phyloP scores from a whole-genome alignment of 2,329 filamentous ascomycete genomes.

The Atkinsonella hypoxylon region DNA sequence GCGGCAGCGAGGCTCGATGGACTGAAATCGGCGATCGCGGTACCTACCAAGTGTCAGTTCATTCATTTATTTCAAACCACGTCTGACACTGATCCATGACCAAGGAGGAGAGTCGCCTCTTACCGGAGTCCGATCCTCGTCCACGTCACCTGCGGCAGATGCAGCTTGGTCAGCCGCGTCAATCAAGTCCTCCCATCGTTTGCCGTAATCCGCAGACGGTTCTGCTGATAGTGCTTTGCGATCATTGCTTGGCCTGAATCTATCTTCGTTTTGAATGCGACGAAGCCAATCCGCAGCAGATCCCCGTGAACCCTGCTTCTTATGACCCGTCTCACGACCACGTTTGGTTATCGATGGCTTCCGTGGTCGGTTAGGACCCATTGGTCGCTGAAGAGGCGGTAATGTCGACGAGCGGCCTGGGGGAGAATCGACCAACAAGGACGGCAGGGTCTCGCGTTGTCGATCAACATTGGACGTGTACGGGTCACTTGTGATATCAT shows the following conservation, averaged over 20 bases:
- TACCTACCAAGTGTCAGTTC: slow-evolving; percentile 28
- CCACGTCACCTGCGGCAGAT: slow-evolving; percentile 80
- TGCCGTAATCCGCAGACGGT: slow-evolving; percentile 69
- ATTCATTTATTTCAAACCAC: too few species aligned
- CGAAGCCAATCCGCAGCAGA: slow-evolving; percentile 57
- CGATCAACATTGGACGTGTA: slow-evolving; percentile 42
- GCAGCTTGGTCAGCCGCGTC: slow-evolving; percentile 65
- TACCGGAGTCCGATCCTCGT: slow-evolving; percentile 84
- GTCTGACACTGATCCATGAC: neutral
- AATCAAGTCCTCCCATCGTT: slow-evolving; percentile 92
- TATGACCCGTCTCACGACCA: slow-evolving; percentile 63
- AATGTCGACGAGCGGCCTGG: slow-evolving; percentile 80
- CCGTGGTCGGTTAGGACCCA: slow-evolving; percentile 60
- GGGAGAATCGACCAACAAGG: slow-evolving; percentile 69
- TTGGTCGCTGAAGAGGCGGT: slow-evolving; percentile 65
- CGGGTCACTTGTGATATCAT: slow-evolving; percentile 61
- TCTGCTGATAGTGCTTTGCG: slow-evolving; percentile 81
- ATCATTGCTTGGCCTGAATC: slow-evolving; percentile 55
- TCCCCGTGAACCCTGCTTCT: slow-evolving; percentile 60
- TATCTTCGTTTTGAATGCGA: slow-evolving; percentile 46
- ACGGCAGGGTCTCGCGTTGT: slow-evolving; percentile 67
- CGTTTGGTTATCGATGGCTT: slow-evolving; percentile 82
- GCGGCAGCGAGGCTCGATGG: slow-evolving; percentile 49
- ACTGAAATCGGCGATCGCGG: slow-evolving; percentile 54
- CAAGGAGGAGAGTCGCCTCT: slow-evolving; percentile 23